A percentile compares a stretch with the other conserved stretches of the same genome.
These are phyloP conservation scores for Fomitopsis pinicola DNA, from an alignment of 1,284 basidiomycete genomes.

Conservation along the genomic window DNA sequence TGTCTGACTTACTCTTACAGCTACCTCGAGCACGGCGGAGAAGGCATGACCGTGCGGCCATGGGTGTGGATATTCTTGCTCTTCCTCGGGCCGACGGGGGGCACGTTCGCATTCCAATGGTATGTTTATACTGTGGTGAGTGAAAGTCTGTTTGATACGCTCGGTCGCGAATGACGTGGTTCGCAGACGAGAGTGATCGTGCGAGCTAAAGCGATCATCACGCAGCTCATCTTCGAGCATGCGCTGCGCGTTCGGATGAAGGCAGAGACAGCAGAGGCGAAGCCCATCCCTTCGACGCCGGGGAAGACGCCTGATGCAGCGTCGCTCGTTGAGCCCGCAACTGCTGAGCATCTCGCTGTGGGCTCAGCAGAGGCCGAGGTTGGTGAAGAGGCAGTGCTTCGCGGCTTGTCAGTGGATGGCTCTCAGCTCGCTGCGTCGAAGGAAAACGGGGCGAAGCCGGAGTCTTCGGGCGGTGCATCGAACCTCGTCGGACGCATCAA, in stretches of 20 bases:
- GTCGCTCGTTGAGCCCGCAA: slow-evolving; percentile 17
- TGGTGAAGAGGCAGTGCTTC: slow-evolving; percentile 13
- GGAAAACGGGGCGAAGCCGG: slow-evolving; percentile 14
- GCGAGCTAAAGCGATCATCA: slow-evolving; percentile 57
- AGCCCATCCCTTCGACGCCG: slow-evolving; percentile 15
- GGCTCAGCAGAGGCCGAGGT: neutral
- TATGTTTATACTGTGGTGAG: slow-evolving; percentile 25
- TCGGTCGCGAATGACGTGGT: neutral
- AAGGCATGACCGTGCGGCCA: slow-evolving; percentile 34
- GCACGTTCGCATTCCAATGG: slow-evolving; percentile 36
- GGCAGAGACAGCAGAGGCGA: slow-evolving; percentile 34
- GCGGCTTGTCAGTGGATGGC: slow-evolving; percentile 10
- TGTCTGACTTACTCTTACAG: slow-evolving; percentile 7
- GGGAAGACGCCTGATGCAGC: slow-evolving; percentile 24
- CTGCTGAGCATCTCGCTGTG: slow-evolving; percentile 10
- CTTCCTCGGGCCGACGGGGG: slow-evolving; percentile 50
- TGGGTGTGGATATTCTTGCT: slow-evolving; percentile 63
- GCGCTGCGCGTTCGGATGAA: slow-evolving; percentile 64
- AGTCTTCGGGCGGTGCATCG: slow-evolving; percentile 12
- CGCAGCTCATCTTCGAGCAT: slow-evolving; percentile 70
- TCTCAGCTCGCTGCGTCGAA: neutral
- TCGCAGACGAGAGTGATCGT: slow-evolving; percentile 42
- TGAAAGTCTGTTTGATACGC: neutral
- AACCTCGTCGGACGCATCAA: slow-evolving; percentile 44
- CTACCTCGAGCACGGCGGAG: slow-evolving; percentile 39